Evolutionary conservation across 495 filamentous ascomycete genomes (phyloP).

Genomic region (Hypoxylon crocopeplum): DNA sequence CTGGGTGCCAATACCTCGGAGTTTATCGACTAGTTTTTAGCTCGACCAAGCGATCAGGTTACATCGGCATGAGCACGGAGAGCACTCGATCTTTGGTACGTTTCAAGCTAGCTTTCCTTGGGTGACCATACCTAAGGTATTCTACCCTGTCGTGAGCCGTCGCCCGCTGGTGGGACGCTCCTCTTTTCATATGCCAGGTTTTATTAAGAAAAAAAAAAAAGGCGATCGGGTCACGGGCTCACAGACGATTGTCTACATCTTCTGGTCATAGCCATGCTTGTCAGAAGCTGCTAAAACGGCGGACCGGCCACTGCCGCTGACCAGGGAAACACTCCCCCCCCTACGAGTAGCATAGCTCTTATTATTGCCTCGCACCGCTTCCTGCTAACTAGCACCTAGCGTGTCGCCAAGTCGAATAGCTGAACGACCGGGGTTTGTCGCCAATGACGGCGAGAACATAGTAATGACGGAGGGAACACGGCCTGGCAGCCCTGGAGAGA

Average conservation of each 20-base stretch:
- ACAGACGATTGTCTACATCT: slow-evolving; percentile 28
- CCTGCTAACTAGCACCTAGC: slow-evolving; percentile 16
- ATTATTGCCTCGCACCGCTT: slow-evolving; percentile 23
- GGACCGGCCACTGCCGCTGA: slow-evolving; percentile 39
- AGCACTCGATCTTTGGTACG: slow-evolving; percentile 41
- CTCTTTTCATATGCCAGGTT: slow-evolving; percentile 43
- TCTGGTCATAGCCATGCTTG: slow-evolving; percentile 36
- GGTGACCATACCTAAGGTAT: slow-evolving; percentile 36
- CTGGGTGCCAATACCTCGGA: slow-evolving; percentile 35
- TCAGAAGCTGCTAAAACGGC: slow-evolving; percentile 31
- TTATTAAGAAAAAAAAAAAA: slow-evolving; percentile 30
- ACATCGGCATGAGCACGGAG: slow-evolving; percentile 39
- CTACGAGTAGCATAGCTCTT: slow-evolving; percentile 23
- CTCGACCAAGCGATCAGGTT: slow-evolving; percentile 40
- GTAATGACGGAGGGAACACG: slow-evolving; percentile 4
- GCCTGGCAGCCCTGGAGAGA: slow-evolving; percentile 5
- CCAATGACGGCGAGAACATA: slow-evolving; percentile 13
- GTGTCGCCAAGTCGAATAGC: slow-evolving; percentile 25
- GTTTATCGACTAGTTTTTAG: slow-evolving; percentile 37
- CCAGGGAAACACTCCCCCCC: slow-evolving; percentile 28
- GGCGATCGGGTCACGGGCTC: slow-evolving; percentile 37
- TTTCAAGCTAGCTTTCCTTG: slow-evolving; percentile 38
- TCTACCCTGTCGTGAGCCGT: slow-evolving; percentile 39
- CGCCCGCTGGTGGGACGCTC: slow-evolving; percentile 34
- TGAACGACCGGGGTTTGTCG: slow-evolving; percentile 15